Evolutionary conservation across 148 eudicot genomes (phyloP), one percentile per base, ranked within the genome.

Genomic region (Agrostemma githago): DNA sequence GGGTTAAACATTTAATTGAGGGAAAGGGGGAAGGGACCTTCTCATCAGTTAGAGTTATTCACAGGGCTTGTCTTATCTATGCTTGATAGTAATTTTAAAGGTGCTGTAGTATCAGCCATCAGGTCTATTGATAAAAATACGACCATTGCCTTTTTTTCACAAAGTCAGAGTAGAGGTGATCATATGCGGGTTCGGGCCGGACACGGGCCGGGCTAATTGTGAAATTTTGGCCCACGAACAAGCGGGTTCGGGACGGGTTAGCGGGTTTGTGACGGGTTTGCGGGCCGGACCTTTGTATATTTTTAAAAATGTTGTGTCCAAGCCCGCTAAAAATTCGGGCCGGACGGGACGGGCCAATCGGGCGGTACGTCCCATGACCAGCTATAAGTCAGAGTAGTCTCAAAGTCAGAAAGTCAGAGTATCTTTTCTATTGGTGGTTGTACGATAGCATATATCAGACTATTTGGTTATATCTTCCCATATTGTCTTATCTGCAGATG

Each of bases 401-500:
- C n/a, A n/a, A n/a, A n/a, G 34, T 26, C 34, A 26, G 1, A 26
- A 26, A 26, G 16, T 65, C 19, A 40, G 2, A 61, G 41, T 72
- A 7, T 54, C 42, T 16, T 41, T 72, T 48, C 58, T 71, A 44
- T 4, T 1, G 21, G 48, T 60, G 58, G 12, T 20, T 66, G 70
- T 58, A 34, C 38, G 57, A 17, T 21, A 37, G 58, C 12, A 21
- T 11, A 16, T 15, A 43, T 73, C 14, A 53, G 68, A n/a, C n/a
- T 26, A 4, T 48, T 16, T 73, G 39, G 37, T 44, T 60, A 21
- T 48, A 66, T 68, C 44, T 72, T 12, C 39, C 5, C 66, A 38
- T 68, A 5, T 79, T 68, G 38, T 72, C 34, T 39, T 74, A 66
- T 75, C 70, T 53, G 68, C 86, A 95, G 98, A 89, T 95, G 96